Base-by-base conservation (phyloP, 306 rosid species). In the Inga oerstediana region DNA sequence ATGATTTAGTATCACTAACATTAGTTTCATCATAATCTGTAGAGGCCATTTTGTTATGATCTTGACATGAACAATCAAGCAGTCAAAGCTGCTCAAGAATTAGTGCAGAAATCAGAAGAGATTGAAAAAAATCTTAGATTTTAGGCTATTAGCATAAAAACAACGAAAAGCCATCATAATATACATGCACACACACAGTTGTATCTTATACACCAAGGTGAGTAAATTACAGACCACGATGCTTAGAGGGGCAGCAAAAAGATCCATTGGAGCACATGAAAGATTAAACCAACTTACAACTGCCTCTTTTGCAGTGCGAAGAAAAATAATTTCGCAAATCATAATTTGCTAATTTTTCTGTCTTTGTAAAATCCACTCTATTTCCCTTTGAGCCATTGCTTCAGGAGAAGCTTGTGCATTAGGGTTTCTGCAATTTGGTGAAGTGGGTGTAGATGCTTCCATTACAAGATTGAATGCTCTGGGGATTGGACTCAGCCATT, bases 311-410 rank as follows among this genome's bases (percentile, higher is more conserved):
- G 34, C 3, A 3, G 3, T 32, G 34, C 3, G 3, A 32, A 32
- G 34, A 32, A 32, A 32, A 32, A 2, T 32, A 32, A 32, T 32
- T 32, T 32, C 34, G 34, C 34, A 32, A 32, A 32, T 32, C 34
- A 32, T 2, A 32, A 32, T 32, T 32, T 32, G 34, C 34, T 32
- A 32, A 32, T 32, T 32, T 32, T 32, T 32, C 3, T 32, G 34
- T 32, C 34, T 32, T 32, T 32, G 34, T 32, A 32, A 32, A 32
- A 32, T 32, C 34, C 34, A 32, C 34, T 32, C 3, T 32, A 3
- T 27, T 96, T 97, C 83, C 93, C 99, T 61, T 96, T 93, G 5
- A 92, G 94, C 99, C 98, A 96, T 80, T 96, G 99, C 87, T 96
- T 96, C 32, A 96, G 89, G 71, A 93, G 99, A 58, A 96, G 99